Conservation (phyloP, 2,329 filamentous ascomycete species). For the Ceratocystis cubensis region DNA sequence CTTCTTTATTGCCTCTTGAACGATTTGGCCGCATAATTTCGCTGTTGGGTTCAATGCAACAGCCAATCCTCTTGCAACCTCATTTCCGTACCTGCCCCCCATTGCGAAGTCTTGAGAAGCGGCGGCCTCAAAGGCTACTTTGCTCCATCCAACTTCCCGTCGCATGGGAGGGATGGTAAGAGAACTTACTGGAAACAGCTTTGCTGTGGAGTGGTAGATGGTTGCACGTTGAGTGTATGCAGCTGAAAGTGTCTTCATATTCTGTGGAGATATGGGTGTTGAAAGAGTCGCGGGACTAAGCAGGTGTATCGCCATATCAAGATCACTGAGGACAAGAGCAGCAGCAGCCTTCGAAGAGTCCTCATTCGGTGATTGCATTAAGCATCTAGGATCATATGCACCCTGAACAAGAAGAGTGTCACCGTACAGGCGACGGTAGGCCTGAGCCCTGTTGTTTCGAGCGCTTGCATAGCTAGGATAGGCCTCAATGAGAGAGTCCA, state of each 20-base stretch:
- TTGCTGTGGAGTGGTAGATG: constrained; percentile 48
- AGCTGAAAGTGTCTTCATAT: constrained; percentile 53
- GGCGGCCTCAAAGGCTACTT: constrained; percentile 47
- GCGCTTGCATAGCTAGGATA: constrained; percentile 58
- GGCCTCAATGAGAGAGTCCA: constrained; percentile 44
- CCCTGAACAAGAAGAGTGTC: constrained; percentile 42
- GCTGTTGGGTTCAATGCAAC: constrained; percentile 56
- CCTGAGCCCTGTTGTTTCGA: constrained; percentile 62
- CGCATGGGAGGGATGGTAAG: constrained; percentile 32
- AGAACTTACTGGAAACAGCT: constrained; percentile 31
- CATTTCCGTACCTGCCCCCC: constrained; percentile 53
- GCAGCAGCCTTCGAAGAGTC: constrained; percentile 32
- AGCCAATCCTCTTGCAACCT: constrained; percentile 50
- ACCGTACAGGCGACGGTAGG: constrained; percentile 48
- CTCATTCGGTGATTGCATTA: constrained; percentile 31
- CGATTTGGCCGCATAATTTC: constrained; percentile 57
- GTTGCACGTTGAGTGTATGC: constrained; percentile 61
- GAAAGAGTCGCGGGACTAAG: constrained; percentile 41
- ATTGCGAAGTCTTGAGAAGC: constrained; percentile 51
- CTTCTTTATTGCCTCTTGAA: constrained; percentile 56
- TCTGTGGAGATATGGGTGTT: constrained; percentile 47
- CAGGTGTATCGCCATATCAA: constrained; percentile 45
- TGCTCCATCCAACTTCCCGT: constrained; percentile 38
- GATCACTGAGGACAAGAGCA: constrained; percentile 37
- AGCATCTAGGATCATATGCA: constrained; percentile 30